phyloP scores from a whole-genome alignment of 1,139 yeast species.

The Taiozyma onychis region DNA sequence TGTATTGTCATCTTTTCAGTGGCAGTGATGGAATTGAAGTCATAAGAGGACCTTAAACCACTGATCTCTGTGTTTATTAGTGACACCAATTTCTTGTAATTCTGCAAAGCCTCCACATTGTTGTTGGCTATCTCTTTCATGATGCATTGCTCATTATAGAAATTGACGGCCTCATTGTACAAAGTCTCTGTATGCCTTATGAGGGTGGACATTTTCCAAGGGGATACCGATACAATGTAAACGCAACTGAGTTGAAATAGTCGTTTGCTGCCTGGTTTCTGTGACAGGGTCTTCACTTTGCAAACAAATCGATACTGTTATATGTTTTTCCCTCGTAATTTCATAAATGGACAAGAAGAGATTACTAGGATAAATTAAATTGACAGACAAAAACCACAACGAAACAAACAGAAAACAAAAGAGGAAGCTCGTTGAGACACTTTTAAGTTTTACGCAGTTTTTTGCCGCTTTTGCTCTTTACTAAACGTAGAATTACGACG shows the following conservation, averaged over 20 bases:
- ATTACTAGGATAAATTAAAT: too few species aligned
- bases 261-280: too few species aligned
- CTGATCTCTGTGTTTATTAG: conserved; percentile 8
- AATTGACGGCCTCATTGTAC: conserved; percentile 6
- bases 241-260: too few species aligned
- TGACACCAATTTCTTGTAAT: conserved; percentile 12
- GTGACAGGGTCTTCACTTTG: not conserved
- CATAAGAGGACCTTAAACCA: conserved; percentile 1
- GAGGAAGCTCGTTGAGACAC: too few species aligned
- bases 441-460: too few species aligned
- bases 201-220: not conserved
- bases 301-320: too few species aligned
- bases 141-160: conserved; percentile 10
- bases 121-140: conserved; percentile 21
- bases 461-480: too few species aligned
- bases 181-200: conserved; percentile 1
- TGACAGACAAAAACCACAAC: too few species aligned
- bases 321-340: too few species aligned
- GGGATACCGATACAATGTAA: not conserved
- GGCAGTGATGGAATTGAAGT: conserved; percentile 4
- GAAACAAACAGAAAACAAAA: too few species aligned
- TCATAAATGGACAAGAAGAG: too few species aligned
- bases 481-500: too few species aligned
- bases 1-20: conserved; percentile 12
- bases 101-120: conserved; percentile 10